Conservation (phyloP, 805 yeast species). For the Cyberlindnera americana region DNA sequence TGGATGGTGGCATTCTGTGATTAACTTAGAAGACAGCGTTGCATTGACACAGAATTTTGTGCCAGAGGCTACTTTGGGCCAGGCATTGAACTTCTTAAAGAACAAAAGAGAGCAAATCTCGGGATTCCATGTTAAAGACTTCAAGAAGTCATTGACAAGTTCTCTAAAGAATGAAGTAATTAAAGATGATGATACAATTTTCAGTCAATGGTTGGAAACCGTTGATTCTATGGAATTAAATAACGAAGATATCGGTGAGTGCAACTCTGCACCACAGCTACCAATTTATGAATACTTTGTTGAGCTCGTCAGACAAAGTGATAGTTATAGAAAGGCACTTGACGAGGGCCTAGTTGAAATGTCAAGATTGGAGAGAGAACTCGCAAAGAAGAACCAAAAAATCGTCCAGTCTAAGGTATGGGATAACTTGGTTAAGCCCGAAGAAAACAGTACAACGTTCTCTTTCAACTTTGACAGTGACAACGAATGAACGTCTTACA, state of each 20-base stretch:
- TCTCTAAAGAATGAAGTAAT: conserved; percentile 27
- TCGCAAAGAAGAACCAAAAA: conserved; percentile 19
- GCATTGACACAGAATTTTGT: conserved; percentile 91
- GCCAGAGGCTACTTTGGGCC: conserved; percentile 57
- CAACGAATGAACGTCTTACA: conserved; percentile 18
- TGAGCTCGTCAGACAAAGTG: conserved; percentile 41
- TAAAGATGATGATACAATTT: conserved; percentile 18
- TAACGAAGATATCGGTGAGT: conserved; percentile 66
- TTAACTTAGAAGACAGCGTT: conserved; percentile 76
- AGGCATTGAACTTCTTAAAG: conserved; percentile 64
- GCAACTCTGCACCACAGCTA: conserved; percentile 35
- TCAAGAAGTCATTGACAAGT: conserved; percentile 34
- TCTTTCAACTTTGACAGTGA: conserved; percentile 27
- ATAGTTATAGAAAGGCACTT: conserved; percentile 36
- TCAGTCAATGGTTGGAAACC: conserved; percentile 30
- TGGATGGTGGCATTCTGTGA: conserved; percentile 98
- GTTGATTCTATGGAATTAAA: conserved; percentile 30
- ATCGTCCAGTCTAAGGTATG: conserved; percentile 48
- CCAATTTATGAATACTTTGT: conserved; percentile 64
- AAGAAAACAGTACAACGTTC: conserved; percentile 12
- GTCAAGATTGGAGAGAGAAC: conserved; percentile 32
- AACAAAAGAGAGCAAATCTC: conserved; percentile 68
- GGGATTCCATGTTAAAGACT: conserved; percentile 66
- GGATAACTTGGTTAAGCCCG: conserved; percentile 38
- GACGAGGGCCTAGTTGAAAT: conserved; percentile 34